Percentiles rank a stretch among this genome's conserved stretches.
Conservation (phyloP, 768 basidiomycete genomes). For the Macrolepiota fuliginosa region DNA sequence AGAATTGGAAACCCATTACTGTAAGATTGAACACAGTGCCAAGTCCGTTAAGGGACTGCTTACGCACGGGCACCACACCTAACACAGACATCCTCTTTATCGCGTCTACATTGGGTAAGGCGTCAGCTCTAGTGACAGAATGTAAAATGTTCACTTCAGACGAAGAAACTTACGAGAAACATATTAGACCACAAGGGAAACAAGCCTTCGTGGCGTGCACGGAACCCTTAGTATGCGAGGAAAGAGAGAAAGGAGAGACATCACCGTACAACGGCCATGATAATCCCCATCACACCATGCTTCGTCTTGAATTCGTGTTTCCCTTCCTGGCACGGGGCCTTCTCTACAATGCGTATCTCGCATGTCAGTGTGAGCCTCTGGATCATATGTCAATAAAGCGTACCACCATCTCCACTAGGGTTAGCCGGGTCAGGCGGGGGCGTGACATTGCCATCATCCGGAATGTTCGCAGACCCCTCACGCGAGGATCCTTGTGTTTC, state of each 20-base stretch:
- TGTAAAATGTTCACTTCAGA: not conserved
- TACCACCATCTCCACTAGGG: not conserved
- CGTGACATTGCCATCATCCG: not conserved
- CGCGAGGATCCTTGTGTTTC: conserved; percentile 1
- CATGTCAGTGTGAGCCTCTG: not conserved
- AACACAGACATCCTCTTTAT: conserved; percentile 6
- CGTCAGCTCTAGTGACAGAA: not conserved
- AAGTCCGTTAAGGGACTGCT: not conserved
- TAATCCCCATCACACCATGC: conserved; percentile 10
- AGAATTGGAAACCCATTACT: not conserved
- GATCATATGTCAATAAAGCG: no score
- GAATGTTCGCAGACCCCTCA: not conserved
- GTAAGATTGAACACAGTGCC: not conserved
- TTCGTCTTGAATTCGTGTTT: conserved; percentile 4
- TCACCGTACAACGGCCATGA: conserved; percentile 3
- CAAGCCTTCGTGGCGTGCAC: not conserved
- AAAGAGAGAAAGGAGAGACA: no score
- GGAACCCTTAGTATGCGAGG: not conserved
- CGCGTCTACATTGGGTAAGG: not conserved
- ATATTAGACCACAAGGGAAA: conserved; percentile 10
- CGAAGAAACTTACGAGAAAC: not conserved
- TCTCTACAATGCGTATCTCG: not conserved
- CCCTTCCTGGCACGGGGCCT: not conserved
- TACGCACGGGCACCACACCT: conserved; percentile 5
- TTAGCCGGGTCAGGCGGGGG: not conserved